Percentiles rank a stretch among this genome's conserved stretches.
phyloP scores from a whole-genome alignment of 305 asterid genomes.

The Striga hermonthica region DNA sequence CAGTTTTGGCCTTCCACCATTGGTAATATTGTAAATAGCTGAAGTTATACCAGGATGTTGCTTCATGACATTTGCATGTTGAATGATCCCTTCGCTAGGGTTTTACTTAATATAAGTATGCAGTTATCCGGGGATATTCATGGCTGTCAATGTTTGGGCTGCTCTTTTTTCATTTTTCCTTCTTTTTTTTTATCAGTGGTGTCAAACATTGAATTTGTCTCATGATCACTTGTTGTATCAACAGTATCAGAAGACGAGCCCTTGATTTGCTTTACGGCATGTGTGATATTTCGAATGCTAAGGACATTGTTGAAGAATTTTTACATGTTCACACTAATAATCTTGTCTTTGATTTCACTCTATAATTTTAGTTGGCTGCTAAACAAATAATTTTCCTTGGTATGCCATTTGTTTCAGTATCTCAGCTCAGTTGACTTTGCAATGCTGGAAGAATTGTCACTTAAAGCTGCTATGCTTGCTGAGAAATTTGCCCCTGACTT shows the following conservation, averaged over 20 bases:
- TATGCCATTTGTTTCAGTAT: slow-evolving; percentile 57
- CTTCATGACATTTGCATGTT: slow-evolving; percentile 15
- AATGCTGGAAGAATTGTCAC: slow-evolving; percentile 94
- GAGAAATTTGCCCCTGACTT: slow-evolving; percentile 99
- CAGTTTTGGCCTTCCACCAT: no score
- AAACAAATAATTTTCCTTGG: slow-evolving; percentile 30
- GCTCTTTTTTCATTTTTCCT: no score
- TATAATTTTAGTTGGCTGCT: slow-evolving; percentile 35
- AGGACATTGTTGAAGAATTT: slow-evolving; percentile 98
- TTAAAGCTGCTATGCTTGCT: slow-evolving; percentile 91
- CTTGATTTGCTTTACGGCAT: slow-evolving; percentile 98
- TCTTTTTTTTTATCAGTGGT: slow-evolving; percentile 25
- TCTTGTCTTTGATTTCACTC: slow-evolving; percentile 18
- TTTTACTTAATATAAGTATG: slow-evolving; percentile 13
- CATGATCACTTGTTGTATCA: slow-evolving; percentile 26
- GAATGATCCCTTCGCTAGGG: slow-evolving; percentile 13
- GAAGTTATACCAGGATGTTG: slow-evolving; percentile 31
- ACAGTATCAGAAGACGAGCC: slow-evolving; percentile 97
- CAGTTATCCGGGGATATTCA: not conserved
- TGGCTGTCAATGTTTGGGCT: not conserved
- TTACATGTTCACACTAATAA: slow-evolving; percentile 71
- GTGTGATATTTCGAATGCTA: slow-evolving; percentile 99
- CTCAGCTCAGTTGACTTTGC: slow-evolving; percentile 90
- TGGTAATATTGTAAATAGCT: not conserved
- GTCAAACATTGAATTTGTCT: slow-evolving; percentile 21